These are phyloP conservation scores for Boletus insuetus DNA, from an alignment of 768 basidiomycete genomes.

Conservation along the genomic window DNA sequence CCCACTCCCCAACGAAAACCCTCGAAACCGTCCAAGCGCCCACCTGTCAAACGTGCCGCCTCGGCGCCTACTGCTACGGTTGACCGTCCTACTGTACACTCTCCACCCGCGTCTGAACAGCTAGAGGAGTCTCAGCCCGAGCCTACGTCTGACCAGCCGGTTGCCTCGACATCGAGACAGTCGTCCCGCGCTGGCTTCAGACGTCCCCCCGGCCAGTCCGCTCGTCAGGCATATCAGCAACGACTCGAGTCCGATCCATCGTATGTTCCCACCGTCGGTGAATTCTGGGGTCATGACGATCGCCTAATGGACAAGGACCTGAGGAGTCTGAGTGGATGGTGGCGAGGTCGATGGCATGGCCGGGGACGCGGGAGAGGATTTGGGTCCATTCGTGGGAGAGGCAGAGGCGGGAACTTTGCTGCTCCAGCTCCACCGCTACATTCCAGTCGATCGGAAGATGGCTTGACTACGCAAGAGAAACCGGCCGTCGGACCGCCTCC, in stretches of 20 bases:
- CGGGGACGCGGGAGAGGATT: slow-evolving; percentile 61
- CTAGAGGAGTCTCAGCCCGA: slow-evolving; percentile 15
- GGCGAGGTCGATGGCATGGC: slow-evolving; percentile 77
- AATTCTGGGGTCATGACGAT: slow-evolving; percentile 95
- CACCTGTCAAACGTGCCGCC: slow-evolving; percentile 33
- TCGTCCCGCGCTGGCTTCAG: slow-evolving; percentile 22
- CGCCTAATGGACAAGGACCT: slow-evolving; percentile 80
- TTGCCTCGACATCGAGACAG: slow-evolving; percentile 41
- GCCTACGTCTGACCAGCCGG: slow-evolving; percentile 29
- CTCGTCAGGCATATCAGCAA: slow-evolving; percentile 84
- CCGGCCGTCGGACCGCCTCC: slow-evolving; percentile 43
- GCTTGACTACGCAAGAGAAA: slow-evolving; percentile 15
- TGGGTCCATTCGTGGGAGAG: slow-evolving; percentile 53
- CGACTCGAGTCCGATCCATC: slow-evolving; percentile 82
- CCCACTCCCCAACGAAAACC: slow-evolving; percentile 39
- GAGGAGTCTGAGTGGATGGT: slow-evolving; percentile 83
- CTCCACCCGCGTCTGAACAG: slow-evolving; percentile 12
- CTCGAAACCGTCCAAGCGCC: slow-evolving; percentile 40
- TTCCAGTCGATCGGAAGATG: slow-evolving; percentile 20
- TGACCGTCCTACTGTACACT: slow-evolving; percentile 19
- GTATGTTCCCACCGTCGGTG: slow-evolving; percentile 85
- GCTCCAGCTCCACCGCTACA: slow-evolving; percentile 13
- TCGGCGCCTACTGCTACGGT: slow-evolving; percentile 35
- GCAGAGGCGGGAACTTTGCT: slow-evolving; percentile 47
- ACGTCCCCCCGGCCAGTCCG: slow-evolving; percentile 53